Conservation (phyloP, 1,139 yeast species). For the Hyphopichia wangnamkhiaoensis region DNA sequence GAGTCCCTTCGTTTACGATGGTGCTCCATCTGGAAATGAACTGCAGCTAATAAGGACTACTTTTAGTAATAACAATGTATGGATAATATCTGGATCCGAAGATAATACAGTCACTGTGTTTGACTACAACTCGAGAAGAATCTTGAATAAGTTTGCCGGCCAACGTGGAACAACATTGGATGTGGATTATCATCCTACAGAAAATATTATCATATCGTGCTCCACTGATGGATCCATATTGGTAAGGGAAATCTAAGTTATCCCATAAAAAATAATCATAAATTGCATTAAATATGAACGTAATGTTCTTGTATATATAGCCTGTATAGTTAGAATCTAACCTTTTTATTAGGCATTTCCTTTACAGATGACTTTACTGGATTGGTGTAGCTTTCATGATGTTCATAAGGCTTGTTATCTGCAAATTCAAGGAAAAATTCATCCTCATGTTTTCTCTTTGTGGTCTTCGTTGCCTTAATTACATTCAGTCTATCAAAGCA, state of each 20-base stretch:
- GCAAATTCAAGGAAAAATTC: constrained; percentile 18
- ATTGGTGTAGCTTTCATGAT: too few species aligned
- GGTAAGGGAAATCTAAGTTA: constrained; percentile 32
- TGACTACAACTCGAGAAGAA: constrained; percentile 55
- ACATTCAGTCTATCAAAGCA: constrained; percentile 37
- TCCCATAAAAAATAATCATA: too few species aligned
- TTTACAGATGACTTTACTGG: too few species aligned
- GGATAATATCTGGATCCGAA: constrained; percentile 60
- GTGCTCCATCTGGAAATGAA: constrained; percentile 60
- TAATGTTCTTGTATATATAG: not conserved
- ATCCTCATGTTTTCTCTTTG: constrained; percentile 20
- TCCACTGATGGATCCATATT: constrained; percentile 54
- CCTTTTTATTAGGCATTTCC: constrained; percentile 17
- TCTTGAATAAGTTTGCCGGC: constrained; percentile 53
- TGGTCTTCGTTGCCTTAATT: constrained; percentile 24
- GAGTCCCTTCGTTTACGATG: constrained; percentile 52
- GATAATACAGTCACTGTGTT: constrained; percentile 61
- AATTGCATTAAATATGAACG: too few species aligned
- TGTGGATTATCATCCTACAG: constrained; percentile 47
- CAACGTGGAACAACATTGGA: constrained; percentile 65
- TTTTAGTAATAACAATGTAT: constrained; percentile 38
- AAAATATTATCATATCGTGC: constrained; percentile 42
- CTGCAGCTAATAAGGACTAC: constrained; percentile 51
- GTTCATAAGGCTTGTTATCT: constrained; percentile 10
- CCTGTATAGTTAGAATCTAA: constrained; percentile 20